Evolutionary conservation across 2,329 filamentous ascomycete genomes (phyloP).

Genomic region (Colletotrichum trifolii): DNA sequence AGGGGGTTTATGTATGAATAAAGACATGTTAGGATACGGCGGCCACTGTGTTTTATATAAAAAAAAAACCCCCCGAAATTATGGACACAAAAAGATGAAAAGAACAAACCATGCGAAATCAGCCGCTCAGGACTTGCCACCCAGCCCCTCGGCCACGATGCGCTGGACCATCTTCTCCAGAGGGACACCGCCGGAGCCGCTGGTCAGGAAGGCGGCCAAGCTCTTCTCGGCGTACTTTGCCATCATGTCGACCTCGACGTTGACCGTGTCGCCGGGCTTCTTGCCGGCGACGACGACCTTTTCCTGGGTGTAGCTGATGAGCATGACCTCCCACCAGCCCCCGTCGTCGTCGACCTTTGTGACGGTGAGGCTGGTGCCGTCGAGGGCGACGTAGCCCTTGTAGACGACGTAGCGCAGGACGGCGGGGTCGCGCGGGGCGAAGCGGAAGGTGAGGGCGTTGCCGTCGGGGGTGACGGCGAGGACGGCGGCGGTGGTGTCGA

Average conservation of each 20-base stretch:
- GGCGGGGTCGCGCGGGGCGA: constrained; percentile 75
- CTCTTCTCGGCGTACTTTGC: constrained; percentile 92
- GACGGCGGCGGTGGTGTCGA: constrained; percentile 88
- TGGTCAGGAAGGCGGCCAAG: constrained; percentile 78
- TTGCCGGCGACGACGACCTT: constrained; percentile 86
- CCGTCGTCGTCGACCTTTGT: constrained; percentile 84
- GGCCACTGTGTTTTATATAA: background rate
- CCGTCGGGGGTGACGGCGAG: constrained; percentile 80
- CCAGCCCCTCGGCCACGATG: constrained; percentile 75
- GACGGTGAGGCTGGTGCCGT: constrained; percentile 93
- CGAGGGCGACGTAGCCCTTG: constrained; percentile 95
- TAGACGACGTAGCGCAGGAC: constrained; percentile 91
- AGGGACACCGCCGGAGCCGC: constrained; percentile 64
- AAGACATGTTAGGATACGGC: constrained; percentile 7
- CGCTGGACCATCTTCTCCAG: constrained; percentile 79
- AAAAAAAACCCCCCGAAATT: background rate
- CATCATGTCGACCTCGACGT: constrained; percentile 92
- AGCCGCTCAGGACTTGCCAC: constrained; percentile 47
- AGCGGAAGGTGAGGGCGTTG: constrained; percentile 88
- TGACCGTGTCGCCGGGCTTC: constrained; percentile 82
- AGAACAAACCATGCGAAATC: background rate
- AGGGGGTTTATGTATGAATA: background rate
- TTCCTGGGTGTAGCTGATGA: constrained; percentile 96
- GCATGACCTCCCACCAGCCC: constrained; percentile 95
- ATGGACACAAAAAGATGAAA: background rate